A percentile compares a stretch with the other conserved stretches of the same genome.
Evolutionary conservation across 2,329 filamentous ascomycete genomes (phyloP).

Genomic region (Cladophialophora immunda): DNA sequence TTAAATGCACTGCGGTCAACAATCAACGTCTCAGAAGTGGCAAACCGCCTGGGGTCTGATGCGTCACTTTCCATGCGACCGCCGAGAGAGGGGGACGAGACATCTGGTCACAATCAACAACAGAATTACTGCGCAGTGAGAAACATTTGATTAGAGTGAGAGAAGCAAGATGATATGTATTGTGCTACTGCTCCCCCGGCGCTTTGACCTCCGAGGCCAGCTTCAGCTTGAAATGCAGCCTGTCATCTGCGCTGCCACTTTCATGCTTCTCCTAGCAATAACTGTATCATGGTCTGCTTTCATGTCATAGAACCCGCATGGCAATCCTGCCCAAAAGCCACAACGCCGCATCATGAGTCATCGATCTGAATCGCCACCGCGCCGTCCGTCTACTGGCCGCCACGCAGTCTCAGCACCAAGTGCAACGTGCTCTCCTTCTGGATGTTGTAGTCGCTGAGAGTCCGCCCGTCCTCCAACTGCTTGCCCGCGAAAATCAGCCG

Average conservation of each 20-base stretch:
- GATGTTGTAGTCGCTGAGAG: conserved; percentile 63
- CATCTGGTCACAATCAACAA: too few relatives aligned
- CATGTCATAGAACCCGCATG: conserved; percentile 2
- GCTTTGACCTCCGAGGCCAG: too few relatives aligned
- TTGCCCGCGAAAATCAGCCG: conserved; percentile 76
- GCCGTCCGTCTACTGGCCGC: conserved; percentile 48
- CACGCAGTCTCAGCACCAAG: conserved; percentile 69
- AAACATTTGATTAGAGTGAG: background rate
- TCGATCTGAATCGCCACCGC: conserved; percentile 12
- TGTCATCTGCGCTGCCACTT: background rate
- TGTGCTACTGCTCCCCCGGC: too few relatives aligned
- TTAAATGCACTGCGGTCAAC: background rate
- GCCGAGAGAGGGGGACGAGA: too few relatives aligned
- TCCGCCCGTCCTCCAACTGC: conserved; percentile 64
- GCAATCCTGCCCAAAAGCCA: conserved; percentile 7
- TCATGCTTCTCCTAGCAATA: conserved; percentile 17
- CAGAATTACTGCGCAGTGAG: too few relatives aligned
- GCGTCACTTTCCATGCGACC: too few relatives aligned
- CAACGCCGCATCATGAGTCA: conserved; percentile 19
- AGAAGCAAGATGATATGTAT: conserved; percentile 7
- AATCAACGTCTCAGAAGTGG: background rate
- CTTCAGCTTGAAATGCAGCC: background rate
- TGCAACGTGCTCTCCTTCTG: conserved; percentile 71
- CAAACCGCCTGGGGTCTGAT: background rate
- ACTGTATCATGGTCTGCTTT: conserved; percentile 13